Conservation (phyloP, 768 basidiomycete genomes). For the Xanthoconium purpureum region DNA sequence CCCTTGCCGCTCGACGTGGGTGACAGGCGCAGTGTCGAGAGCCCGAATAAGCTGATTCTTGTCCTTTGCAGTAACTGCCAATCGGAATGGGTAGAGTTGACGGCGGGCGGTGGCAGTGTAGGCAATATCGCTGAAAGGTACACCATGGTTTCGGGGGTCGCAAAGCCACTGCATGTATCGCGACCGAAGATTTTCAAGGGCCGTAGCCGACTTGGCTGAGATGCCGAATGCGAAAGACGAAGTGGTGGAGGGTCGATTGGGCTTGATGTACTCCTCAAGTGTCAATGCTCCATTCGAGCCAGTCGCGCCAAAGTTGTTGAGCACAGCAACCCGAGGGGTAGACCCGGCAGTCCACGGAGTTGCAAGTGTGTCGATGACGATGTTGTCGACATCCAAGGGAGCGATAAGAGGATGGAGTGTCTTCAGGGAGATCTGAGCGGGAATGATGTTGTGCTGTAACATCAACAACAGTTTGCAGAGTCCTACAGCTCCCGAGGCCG, state of each 20-base stretch:
- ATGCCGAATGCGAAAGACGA: slow-evolving; percentile 51
- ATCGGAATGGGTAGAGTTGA: slow-evolving; percentile 50
- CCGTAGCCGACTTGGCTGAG: slow-evolving; percentile 53
- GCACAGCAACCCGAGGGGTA: slow-evolving; percentile 47
- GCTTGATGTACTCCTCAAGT: slow-evolving; percentile 48
- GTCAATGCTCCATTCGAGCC: slow-evolving; percentile 66
- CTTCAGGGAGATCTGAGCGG: slow-evolving; percentile 55
- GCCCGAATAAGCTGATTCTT: slow-evolving; percentile 46
- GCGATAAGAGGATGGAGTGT: slow-evolving; percentile 56
- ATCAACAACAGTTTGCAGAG: slow-evolving; percentile 71
- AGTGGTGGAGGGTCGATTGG: not conserved
- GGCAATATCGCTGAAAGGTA: slow-evolving; percentile 48
- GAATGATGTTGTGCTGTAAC: slow-evolving; percentile 55
- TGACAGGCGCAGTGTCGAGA: slow-evolving; percentile 37
- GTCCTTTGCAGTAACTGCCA: slow-evolving; percentile 45
- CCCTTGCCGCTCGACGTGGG: slow-evolving; percentile 27
- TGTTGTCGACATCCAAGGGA: slow-evolving; percentile 45
- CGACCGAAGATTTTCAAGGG: slow-evolving; percentile 46
- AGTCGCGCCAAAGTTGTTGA: slow-evolving; percentile 76
- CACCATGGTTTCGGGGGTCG: slow-evolving; percentile 20
- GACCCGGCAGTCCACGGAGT: slow-evolving; percentile 43
- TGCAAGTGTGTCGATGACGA: slow-evolving; percentile 42
- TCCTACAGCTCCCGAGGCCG: slow-evolving; percentile 70
- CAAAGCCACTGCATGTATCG: slow-evolving; percentile 50
- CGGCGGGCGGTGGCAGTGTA: slow-evolving; percentile 70